Evolutionary conservation across 306 rosid species (phyloP).

Genomic region (Castanea mollissima): DNA sequence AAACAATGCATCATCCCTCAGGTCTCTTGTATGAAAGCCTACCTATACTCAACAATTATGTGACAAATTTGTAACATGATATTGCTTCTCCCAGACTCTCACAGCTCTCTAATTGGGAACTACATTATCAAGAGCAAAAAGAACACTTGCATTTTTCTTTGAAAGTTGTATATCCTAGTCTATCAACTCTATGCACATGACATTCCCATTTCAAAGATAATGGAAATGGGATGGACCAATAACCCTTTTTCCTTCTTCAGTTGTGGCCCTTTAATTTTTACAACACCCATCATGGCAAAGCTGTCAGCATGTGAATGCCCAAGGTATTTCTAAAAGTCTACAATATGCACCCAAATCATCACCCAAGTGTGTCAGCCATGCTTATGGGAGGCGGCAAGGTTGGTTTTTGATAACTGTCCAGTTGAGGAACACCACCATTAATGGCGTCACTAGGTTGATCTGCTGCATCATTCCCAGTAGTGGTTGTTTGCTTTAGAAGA

Average conservation of each 20-base stretch:
- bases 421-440: conserved; percentile 24
- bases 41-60: not conserved
- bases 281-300: conserved; percentile 29
- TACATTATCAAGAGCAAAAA: conserved; percentile 5
- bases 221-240: not conserved
- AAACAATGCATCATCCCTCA: conserved; percentile 12
- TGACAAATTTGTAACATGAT: not conserved
- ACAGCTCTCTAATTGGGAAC: conserved; percentile 2
- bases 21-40: not conserved
- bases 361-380: conserved; percentile 29
- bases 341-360: not conserved
- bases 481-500: conserved; percentile 53
- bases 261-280: conserved; percentile 8
- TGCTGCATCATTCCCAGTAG: conserved; percentile 35
- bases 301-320: conserved; percentile 12
- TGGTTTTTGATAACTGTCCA: conserved; percentile 35
- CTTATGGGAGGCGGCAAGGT: conserved; percentile 36
- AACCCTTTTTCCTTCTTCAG: not conserved
- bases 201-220: conserved; percentile 7
- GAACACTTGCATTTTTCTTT: conserved; percentile 12
- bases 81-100: not conserved
- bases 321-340: conserved; percentile 19
- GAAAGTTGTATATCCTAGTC: conserved; percentile 16
- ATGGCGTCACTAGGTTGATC: conserved; percentile 27
- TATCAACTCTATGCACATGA: conserved; percentile 23